phyloP scores from a whole-genome alignment of 2,329 filamentous ascomycete species.

The Penicillium sp. region DNA sequence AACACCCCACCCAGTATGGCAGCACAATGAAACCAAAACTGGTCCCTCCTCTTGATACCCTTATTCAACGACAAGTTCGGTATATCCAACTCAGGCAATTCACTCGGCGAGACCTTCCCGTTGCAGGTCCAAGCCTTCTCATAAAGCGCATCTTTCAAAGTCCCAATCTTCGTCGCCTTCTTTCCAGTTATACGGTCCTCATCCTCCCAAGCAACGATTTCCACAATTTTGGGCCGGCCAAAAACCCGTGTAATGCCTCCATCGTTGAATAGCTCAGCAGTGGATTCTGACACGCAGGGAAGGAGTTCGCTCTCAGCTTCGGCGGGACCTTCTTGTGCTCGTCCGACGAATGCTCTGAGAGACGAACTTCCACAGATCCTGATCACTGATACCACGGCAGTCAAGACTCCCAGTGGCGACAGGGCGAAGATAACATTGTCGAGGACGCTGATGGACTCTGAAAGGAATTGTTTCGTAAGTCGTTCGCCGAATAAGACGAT shows the following conservation, averaged over 20 bases:
- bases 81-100: slow-evolving; percentile 28
- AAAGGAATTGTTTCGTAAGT: slow-evolving; percentile 50
- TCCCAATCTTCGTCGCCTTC: slow-evolving; percentile 22
- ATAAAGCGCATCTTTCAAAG: slow-evolving; percentile 26
- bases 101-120: slow-evolving; percentile 6
- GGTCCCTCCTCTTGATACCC: slow-evolving; percentile 29
- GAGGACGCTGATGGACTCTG: slow-evolving; percentile 39
- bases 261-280: slow-evolving; percentile 47
- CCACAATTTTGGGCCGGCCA: slow-evolving; percentile 34
- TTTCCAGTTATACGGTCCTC: slow-evolving; percentile 34
- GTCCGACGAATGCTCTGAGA: slow-evolving; percentile 46
- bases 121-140: slow-evolving; percentile 24
- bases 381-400: slow-evolving; percentile 45
- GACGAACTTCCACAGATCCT: slow-evolving; percentile 45
- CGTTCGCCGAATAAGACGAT: slow-evolving; percentile 47
- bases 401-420: slow-evolving; percentile 47
- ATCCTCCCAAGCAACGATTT: slow-evolving; percentile 44
- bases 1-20: slow-evolving; percentile 26
- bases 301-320: slow-evolving; percentile 45
- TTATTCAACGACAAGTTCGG: slow-evolving; percentile 39
- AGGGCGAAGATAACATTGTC: slow-evolving; percentile 50
- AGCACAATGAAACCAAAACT: slow-evolving; percentile 31
- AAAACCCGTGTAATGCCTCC: slow-evolving; percentile 38
- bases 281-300: slow-evolving; percentile 47
- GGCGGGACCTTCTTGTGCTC: slow-evolving; percentile 44